phyloP scores from a whole-genome alignment of 345 rosid species.

The Lepidium didymum region DNA sequence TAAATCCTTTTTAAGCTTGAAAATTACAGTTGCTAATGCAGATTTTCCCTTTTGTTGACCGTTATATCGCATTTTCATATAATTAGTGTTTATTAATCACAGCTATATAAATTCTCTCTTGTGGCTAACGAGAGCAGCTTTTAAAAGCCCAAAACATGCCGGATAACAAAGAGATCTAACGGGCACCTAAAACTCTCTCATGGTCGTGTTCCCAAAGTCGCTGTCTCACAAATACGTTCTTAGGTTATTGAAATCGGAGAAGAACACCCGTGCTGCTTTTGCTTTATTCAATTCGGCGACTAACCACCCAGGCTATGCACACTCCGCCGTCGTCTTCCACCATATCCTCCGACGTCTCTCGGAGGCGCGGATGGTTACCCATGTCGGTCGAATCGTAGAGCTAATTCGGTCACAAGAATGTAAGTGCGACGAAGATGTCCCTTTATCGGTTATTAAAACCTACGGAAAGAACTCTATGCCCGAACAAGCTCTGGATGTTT shows the following conservation, averaged over 20 bases:
- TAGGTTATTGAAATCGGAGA: constrained; percentile 57
- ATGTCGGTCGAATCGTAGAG: constrained; percentile 47
- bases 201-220: constrained; percentile 53
- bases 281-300: constrained; percentile 58
- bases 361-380: constrained; percentile 36
- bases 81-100: no score
- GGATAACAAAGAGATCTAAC: constrained; percentile 21
- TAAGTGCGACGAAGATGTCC: constrained; percentile 71
- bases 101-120: no score
- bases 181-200: constrained; percentile 9
- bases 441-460: constrained; percentile 53
- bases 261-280: constrained; percentile 43
- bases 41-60: neutral
- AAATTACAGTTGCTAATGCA: neutral
- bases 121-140: neutral
- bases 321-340: constrained; percentile 60
- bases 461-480: constrained; percentile 62
- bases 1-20: neutral
- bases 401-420: constrained; percentile 50
- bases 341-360: constrained; percentile 73
- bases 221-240: constrained; percentile 56
- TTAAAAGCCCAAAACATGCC: neutral
- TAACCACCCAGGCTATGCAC: constrained; percentile 44
- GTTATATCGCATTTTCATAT: no score
- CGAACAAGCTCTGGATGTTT: constrained; percentile 50